Evolutionary conservation across 2,329 filamentous ascomycete species (phyloP).

Genomic region (Colletotrichum siamense): DNA sequence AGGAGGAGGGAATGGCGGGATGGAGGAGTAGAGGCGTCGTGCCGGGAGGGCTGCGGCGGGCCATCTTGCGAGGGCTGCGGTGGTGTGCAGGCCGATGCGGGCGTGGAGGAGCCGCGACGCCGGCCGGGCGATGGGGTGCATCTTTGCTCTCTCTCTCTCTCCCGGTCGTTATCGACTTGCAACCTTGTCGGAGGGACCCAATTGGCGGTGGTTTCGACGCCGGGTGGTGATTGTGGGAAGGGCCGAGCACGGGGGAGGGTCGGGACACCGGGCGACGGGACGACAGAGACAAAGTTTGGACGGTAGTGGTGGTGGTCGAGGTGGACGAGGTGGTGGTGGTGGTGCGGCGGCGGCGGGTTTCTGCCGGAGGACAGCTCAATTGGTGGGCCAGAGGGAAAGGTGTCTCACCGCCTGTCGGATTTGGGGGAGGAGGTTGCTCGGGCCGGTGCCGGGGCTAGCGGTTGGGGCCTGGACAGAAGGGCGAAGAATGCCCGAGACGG

Average conservation of each 20-base stretch:
- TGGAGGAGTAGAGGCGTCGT: constrained; percentile 3
- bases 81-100: constrained; percentile 8
- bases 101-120: constrained; percentile 15
- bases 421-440: neutral
- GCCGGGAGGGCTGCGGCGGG: neutral
- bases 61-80: constrained; percentile 1
- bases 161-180: neutral
- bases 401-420: constrained; percentile 7
- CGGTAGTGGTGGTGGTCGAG: neutral
- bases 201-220: neutral
- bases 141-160: neutral
- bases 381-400: neutral
- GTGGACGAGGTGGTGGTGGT: neutral
- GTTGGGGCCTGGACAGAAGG: neutral
- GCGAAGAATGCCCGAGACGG: neutral
- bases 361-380: constrained; percentile 8
- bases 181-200: neutral
- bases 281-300: neutral
- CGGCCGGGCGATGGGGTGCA: constrained; percentile 17
- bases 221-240: neutral
- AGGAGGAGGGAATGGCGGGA: neutral
- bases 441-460: constrained; percentile 1
- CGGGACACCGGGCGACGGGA: neutral
- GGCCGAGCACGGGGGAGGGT: neutral
- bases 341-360: neutral